Evolutionary conservation across 106 monocot species (phyloP).

Genomic region (Ottelia alismoides): DNA sequence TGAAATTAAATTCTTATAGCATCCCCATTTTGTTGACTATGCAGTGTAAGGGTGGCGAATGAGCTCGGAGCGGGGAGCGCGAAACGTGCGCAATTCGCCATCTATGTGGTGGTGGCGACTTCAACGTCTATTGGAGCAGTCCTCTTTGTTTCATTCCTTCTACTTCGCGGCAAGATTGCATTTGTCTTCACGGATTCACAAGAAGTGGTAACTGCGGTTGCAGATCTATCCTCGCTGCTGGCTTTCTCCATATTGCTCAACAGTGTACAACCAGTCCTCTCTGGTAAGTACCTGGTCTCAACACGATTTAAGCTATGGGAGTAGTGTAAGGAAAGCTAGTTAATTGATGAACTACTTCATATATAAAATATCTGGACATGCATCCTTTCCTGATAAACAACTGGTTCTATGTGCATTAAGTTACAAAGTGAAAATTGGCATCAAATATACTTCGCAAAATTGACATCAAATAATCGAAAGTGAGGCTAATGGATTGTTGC

Average conservation of each 20-base stretch:
- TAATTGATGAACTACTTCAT: neutral
- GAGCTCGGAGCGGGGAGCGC: conserved; percentile 28
- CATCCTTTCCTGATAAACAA: too few relatives aligned
- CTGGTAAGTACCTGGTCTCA: conserved; percentile 4
- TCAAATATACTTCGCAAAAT: neutral
- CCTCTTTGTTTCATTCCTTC: conserved; percentile 6
- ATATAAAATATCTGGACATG: too few relatives aligned
- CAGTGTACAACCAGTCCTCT: conserved; percentile 32
- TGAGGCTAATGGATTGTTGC: neutral
- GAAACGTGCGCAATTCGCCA: conserved; percentile 22
- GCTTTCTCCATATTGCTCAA: conserved; percentile 12
- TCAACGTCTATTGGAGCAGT: conserved; percentile 8
- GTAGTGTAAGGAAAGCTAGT: neutral
- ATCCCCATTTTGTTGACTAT: neutral
- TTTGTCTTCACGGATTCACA: conserved; percentile 12
- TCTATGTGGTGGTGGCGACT: conserved; percentile 17
- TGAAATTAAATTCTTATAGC: too few relatives aligned
- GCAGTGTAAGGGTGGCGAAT: conserved; percentile 38
- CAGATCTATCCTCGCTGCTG: conserved; percentile 21
- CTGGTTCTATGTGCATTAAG: too few relatives aligned
- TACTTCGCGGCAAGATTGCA: conserved; percentile 13
- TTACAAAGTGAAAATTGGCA: neutral
- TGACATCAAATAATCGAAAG: neutral
- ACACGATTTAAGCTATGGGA: neutral
- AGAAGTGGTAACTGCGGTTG: conserved; percentile 14